A percentile compares a stretch with the other conserved stretches of the same genome.
phyloP scores from a whole-genome alignment of 2,329 filamentous ascomycete genomes.

The Talaromyces sp. region DNA sequence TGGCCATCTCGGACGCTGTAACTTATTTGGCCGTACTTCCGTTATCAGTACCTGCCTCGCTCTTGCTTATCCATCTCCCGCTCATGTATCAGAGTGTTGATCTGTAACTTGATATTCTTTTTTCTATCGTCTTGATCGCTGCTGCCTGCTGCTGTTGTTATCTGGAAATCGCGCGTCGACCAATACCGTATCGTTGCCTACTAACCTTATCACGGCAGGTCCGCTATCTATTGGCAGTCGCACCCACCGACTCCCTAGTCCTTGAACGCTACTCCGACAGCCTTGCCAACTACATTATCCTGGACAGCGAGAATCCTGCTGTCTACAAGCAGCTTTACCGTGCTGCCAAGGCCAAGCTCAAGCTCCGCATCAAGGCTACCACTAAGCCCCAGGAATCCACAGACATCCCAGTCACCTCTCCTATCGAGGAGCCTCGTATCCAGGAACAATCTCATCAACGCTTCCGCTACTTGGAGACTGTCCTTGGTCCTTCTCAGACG shows the following conservation, averaged over 20 bases:
- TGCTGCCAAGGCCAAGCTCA: conserved; percentile 95
- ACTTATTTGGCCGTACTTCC: not conserved
- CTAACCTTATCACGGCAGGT: conserved; percentile 51
- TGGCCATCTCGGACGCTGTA: not conserved
- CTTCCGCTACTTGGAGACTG: conserved; percentile 43
- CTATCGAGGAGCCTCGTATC: conserved; percentile 16
- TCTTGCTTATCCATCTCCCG: conserved; percentile 18
- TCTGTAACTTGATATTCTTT: not conserved
- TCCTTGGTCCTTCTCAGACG: conserved; percentile 30
- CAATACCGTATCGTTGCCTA: not conserved
- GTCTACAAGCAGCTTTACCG: conserved; percentile 97
- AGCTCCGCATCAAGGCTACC: conserved; percentile 81
- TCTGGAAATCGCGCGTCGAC: not conserved
- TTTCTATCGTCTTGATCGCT: not conserved
- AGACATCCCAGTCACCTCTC: conserved; percentile 8
- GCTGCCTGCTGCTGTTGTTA: not conserved
- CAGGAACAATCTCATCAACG: conserved; percentile 24
- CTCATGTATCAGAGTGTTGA: not conserved
- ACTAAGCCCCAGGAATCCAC: conserved; percentile 25
- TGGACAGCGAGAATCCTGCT: conserved; percentile 71
- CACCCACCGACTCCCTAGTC: conserved; percentile 58
- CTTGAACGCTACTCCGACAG: conserved; percentile 97
- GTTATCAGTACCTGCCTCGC: conserved; percentile 13
- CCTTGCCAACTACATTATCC: conserved; percentile 71
- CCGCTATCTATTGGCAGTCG: conserved; percentile 64